Evolutionary conservation across 257 asterid species (phyloP).

Genomic region (Solanum pinnatisectum): DNA sequence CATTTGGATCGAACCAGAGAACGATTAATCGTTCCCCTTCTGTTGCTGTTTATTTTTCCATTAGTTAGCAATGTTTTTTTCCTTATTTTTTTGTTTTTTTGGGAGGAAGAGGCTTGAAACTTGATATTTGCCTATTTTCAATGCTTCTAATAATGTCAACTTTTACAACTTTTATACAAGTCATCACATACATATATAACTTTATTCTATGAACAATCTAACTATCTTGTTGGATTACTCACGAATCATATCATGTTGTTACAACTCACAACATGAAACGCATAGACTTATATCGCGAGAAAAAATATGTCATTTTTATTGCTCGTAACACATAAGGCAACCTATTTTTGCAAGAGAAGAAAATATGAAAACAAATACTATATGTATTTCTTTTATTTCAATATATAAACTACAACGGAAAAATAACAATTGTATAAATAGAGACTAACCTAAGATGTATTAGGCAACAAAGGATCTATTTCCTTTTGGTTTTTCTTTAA

Average conservation of each 20-base stretch:
- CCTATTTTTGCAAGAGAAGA: not conserved
- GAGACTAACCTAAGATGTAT: conserved; percentile 6
- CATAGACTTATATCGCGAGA: not conserved
- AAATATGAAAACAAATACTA: not conserved
- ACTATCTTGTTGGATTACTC: not conserved
- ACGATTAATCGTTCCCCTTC: not conserved
- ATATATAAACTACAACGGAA: not conserved
- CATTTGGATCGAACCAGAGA: not conserved
- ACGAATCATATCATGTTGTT: not conserved
- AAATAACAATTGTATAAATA: not conserved
- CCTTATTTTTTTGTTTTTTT: not conserved
- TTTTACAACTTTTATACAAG: not conserved
- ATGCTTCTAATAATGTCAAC: no score
- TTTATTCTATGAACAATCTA: not conserved
- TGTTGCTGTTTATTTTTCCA: not conserved
- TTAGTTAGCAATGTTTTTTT: not conserved
- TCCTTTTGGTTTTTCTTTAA: not conserved
- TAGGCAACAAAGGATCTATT: conserved; percentile 27
- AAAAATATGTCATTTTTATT: not conserved
- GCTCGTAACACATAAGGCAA: not conserved
- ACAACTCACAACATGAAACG: not conserved
- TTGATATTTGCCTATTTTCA: no score
- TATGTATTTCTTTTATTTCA: not conserved
- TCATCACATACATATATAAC: not conserved
- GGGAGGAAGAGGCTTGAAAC: no score